Conservation (phyloP, 2,329 filamentous ascomycete genomes). For the Passalora sequoiae region DNA sequence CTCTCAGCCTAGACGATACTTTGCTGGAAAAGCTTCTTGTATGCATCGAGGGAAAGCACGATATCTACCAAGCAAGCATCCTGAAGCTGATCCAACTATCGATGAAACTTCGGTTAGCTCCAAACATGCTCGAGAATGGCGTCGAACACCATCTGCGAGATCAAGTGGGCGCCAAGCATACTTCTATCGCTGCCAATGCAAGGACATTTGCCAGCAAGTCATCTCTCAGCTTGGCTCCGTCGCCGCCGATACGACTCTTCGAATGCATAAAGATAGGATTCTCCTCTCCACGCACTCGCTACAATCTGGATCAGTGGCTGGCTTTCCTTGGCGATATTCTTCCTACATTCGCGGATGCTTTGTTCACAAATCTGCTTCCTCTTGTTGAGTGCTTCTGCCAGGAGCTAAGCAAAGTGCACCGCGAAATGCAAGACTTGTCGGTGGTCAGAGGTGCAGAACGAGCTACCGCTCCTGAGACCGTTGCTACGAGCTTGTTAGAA, state of each 20-base stretch:
- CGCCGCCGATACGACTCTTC: slow-evolving; percentile 67
- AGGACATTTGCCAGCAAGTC: slow-evolving; percentile 8
- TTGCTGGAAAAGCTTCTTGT: slow-evolving; percentile 24
- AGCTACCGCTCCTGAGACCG: slow-evolving; percentile 23
- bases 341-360: slow-evolving; percentile 73
- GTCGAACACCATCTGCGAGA: slow-evolving; percentile 4
- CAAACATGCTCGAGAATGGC: background rate
- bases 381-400: slow-evolving; percentile 83
- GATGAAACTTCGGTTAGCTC: slow-evolving; percentile 53
- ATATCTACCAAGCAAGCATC: slow-evolving; percentile 46
- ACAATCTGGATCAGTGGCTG: slow-evolving; percentile 87
- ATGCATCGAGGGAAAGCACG: slow-evolving; percentile 20
- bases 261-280: slow-evolving; percentile 79
- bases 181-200: slow-evolving; percentile 2
- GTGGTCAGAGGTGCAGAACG: background rate
- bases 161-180: slow-evolving; percentile 7
- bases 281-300: slow-evolving; percentile 64
- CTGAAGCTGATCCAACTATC: slow-evolving; percentile 72
- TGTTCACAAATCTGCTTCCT: slow-evolving; percentile 86
- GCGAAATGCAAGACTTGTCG: slow-evolving; percentile 63
- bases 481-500: slow-evolving; percentile 59
- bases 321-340: slow-evolving; percentile 76
- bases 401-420: slow-evolving; percentile 69
- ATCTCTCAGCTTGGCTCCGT: slow-evolving; percentile 23
- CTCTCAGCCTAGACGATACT: slow-evolving; percentile 24